Evolutionary conservation across 306 rosid species (phyloP).

Genomic region (Vicia villosa): DNA sequence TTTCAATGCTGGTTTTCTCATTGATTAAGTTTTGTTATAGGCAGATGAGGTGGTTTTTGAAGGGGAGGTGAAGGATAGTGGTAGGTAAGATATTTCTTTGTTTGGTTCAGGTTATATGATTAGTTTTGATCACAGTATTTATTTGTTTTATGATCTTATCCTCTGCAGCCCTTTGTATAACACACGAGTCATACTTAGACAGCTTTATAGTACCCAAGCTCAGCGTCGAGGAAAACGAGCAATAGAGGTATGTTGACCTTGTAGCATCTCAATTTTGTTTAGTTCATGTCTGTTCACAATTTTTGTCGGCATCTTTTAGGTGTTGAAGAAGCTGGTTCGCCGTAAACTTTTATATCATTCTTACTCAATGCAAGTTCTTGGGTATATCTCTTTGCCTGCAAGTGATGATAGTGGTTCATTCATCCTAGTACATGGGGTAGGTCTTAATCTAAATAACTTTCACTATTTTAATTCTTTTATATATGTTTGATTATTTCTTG

Average conservation of each 20-base stretch:
- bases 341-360: slow-evolving; percentile 90
- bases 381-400: slow-evolving; percentile 69
- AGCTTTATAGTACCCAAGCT: slow-evolving; percentile 79
- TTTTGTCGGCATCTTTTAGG: slow-evolving; percentile 47
- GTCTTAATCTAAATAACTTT: slow-evolving; percentile 38
- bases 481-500: slow-evolving; percentile 22
- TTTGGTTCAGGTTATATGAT: slow-evolving; percentile 23
- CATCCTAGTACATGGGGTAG: slow-evolving; percentile 93
- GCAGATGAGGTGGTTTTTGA: slow-evolving; percentile 82
- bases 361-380: slow-evolving; percentile 97
- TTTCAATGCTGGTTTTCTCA: slow-evolving; percentile 29
- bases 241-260: slow-evolving; percentile 65
- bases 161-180: slow-evolving; percentile 73
- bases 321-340: slow-evolving; percentile 77
- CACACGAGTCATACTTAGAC: slow-evolving; percentile 84
- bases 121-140: slow-evolving; percentile 36
- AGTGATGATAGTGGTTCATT: slow-evolving; percentile 62
- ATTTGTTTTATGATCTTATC: slow-evolving; percentile 20
- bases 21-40: slow-evolving; percentile 59
- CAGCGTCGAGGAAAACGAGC: slow-evolving; percentile 94
- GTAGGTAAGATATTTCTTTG: slow-evolving; percentile 63
- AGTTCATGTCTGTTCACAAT: not conserved
- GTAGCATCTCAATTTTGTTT: not conserved
- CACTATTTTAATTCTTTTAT: slow-evolving; percentile 15
- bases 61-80: slow-evolving; percentile 64